Percentiles rank a stretch among this genome's conserved stretches.
Conservation (phyloP, 148 eudicot genomes). For the Chenopodium quinoa region DNA sequence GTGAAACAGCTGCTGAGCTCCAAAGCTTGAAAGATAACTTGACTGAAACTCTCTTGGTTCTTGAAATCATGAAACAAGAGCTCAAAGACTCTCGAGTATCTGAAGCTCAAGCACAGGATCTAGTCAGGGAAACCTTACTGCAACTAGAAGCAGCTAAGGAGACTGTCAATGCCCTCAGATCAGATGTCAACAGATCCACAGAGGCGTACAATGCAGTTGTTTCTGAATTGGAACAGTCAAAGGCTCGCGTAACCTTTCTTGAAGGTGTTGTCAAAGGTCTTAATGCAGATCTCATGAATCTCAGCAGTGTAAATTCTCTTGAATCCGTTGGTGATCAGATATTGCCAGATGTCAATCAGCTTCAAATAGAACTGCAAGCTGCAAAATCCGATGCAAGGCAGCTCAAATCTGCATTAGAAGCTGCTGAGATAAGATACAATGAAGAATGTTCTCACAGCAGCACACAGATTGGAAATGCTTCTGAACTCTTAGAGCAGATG, state of each 20-base stretch:
- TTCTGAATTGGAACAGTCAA: conserved; percentile 57
- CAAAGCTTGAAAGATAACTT: conserved; percentile 51
- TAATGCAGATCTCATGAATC: conserved; percentile 26
- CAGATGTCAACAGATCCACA: conserved; percentile 34
- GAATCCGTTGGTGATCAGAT: conserved; percentile 16
- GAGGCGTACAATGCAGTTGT: conserved; percentile 43
- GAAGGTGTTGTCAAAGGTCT: conserved; percentile 56
- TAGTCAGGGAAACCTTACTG: conserved; percentile 50
- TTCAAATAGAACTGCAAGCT: conserved; percentile 43
- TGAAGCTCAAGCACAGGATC: conserved; percentile 57
- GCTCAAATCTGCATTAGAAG: conserved; percentile 51
- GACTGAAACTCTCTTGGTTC: conserved; percentile 41
- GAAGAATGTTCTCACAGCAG: conserved; percentile 50
- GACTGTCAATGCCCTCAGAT: conserved; percentile 53
- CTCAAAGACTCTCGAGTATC: conserved; percentile 52
- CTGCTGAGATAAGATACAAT: conserved; percentile 52
- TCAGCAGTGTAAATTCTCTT: conserved; percentile 7
- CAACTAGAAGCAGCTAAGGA: conserved; percentile 75
- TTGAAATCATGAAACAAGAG: conserved; percentile 64
- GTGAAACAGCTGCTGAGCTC: conserved; percentile 47
- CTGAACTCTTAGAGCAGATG: conserved; percentile 41
- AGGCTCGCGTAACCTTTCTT: conserved; percentile 46
- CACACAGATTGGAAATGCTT: conserved; percentile 37
- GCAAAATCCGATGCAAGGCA: conserved; percentile 46
- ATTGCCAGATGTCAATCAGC: conserved; percentile 27